Conservation (phyloP, 169 alveolate genomes). For the Haemoproteus tartakovskyi region DNA sequence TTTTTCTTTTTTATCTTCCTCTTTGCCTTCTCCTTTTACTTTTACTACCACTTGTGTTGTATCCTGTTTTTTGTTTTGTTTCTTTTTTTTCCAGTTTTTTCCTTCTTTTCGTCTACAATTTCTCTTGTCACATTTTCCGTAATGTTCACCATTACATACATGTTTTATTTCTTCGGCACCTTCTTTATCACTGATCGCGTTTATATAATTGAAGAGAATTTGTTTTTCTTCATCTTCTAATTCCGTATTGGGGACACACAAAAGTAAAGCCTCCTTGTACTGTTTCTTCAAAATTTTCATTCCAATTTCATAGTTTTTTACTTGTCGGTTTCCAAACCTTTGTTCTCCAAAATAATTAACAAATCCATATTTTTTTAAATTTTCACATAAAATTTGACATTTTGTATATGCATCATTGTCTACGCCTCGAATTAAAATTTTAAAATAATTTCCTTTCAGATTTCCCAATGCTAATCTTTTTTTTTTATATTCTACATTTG, state of each 20-base stretch:
- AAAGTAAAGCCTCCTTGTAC: conserved; percentile 75
- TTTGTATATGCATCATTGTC: conserved; percentile 31
- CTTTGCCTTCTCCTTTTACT: too few relatives aligned
- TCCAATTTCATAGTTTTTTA: conserved; percentile 89
- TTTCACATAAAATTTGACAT: conserved; percentile 72
- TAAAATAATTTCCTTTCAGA: conserved; percentile 88
- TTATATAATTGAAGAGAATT: conserved; percentile 7
- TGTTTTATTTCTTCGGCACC: too few relatives aligned
- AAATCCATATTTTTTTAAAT: conserved; percentile 84
- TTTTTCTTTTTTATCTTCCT: neutral
- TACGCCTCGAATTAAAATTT: conserved; percentile 85
- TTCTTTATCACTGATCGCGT: conserved; percentile 9
- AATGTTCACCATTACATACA: too few relatives aligned
- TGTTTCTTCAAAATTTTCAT: conserved; percentile 81
- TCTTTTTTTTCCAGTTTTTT: conserved; percentile 67
- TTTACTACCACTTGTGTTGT: too few relatives aligned
- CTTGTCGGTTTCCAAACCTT: conserved; percentile 88
- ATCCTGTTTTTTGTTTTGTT: conserved; percentile 25
- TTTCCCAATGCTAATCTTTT: conserved; percentile 86
- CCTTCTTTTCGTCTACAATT: conserved; percentile 9
- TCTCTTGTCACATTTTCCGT: neutral
- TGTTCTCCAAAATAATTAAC: conserved; percentile 92
- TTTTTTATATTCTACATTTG: conserved; percentile 81
- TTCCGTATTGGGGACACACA: conserved; percentile 69
- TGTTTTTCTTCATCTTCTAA: conserved; percentile 32